Conservation (phyloP, 768 basidiomycete genomes). For the Kondoa malvinella region DNA sequence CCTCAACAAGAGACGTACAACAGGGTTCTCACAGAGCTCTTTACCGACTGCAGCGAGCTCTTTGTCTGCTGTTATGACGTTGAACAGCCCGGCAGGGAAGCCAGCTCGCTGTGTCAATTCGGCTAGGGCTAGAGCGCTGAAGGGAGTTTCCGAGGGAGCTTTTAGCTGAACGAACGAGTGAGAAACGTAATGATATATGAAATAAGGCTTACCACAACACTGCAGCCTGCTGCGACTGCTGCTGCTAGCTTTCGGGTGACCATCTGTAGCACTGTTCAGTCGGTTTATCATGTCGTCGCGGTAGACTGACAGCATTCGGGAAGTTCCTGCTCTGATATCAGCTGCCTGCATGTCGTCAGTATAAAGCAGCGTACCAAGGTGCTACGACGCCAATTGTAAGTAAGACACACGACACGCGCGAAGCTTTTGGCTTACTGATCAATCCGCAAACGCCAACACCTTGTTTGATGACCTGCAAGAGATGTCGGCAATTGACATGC, state of each 20-base stretch:
- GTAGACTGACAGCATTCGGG: conserved; percentile 14
- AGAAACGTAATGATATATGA: neutral
- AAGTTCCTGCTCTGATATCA: neutral
- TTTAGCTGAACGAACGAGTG: conserved; percentile 42
- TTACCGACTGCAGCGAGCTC: conserved; percentile 73
- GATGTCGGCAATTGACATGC: no score
- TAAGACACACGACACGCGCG: no score
- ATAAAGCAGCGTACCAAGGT: conserved; percentile 41
- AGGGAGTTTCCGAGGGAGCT: conserved; percentile 86
- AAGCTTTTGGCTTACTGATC: neutral
- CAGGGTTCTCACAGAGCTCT: conserved; percentile 79
- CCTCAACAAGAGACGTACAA: conserved; percentile 41
- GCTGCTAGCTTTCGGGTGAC: conserved; percentile 76
- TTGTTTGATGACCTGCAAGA: conserved; percentile 67
- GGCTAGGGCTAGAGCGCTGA: conserved; percentile 74
- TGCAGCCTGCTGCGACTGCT: conserved; percentile 90
- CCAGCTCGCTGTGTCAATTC: conserved; percentile 85
- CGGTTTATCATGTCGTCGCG: neutral
- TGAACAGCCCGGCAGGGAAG: conserved; percentile 83
- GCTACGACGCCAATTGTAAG: no score
- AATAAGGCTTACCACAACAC: conserved; percentile 41
- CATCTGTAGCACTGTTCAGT: conserved; percentile 9
- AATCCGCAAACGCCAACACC: conserved; percentile 37
- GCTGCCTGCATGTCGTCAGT: no score
- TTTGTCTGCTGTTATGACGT: conserved; percentile 74